Conservation (phyloP, 2,329 filamentous ascomycete genomes). For the Teratosphaeria viscida region DNA sequence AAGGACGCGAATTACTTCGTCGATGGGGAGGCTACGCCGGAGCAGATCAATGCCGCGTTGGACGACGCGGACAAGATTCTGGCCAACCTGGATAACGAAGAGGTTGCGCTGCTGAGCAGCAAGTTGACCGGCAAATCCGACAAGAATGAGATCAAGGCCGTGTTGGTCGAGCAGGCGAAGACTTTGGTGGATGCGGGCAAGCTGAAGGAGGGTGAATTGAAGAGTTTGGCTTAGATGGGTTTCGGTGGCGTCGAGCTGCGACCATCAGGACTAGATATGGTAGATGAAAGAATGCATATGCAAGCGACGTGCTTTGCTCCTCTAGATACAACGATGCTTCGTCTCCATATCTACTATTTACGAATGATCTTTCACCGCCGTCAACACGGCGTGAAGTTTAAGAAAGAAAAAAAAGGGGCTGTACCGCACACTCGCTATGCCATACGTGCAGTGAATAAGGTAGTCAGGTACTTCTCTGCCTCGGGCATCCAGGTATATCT, state of each 20-base stretch:
- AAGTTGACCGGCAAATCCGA: slow-evolving; percentile 73
- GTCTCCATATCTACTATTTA: too few relatives aligned
- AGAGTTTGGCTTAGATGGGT: slow-evolving; percentile 33
- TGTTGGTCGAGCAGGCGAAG: slow-evolving; percentile 70
- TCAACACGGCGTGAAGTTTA: not conserved
- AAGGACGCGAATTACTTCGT: slow-evolving; percentile 98
- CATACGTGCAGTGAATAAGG: not conserved
- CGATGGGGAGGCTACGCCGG: slow-evolving; percentile 55
- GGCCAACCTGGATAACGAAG: slow-evolving; percentile 78
- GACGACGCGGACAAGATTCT: slow-evolving; percentile 80
- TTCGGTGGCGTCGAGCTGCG: not conserved
- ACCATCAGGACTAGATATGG: not conserved
- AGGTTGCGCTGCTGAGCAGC: slow-evolving; percentile 71
- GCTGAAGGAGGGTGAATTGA: slow-evolving; percentile 72
- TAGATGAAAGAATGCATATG: not conserved
- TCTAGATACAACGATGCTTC: too few relatives aligned
- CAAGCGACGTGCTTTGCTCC: too few relatives aligned
- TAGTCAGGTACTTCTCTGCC: not conserved
- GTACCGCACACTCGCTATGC: not conserved
- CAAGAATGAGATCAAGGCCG: slow-evolving; percentile 70
- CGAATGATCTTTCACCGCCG: too few relatives aligned
- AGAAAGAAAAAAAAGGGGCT: not conserved
- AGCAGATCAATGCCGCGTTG: slow-evolving; percentile 73
- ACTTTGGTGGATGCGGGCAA: slow-evolving; percentile 72
- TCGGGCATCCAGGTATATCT: not conserved